Base-by-base conservation (phyloP, 495 filamentous ascomycete species). In the Daldinia vernicosa region DNA sequence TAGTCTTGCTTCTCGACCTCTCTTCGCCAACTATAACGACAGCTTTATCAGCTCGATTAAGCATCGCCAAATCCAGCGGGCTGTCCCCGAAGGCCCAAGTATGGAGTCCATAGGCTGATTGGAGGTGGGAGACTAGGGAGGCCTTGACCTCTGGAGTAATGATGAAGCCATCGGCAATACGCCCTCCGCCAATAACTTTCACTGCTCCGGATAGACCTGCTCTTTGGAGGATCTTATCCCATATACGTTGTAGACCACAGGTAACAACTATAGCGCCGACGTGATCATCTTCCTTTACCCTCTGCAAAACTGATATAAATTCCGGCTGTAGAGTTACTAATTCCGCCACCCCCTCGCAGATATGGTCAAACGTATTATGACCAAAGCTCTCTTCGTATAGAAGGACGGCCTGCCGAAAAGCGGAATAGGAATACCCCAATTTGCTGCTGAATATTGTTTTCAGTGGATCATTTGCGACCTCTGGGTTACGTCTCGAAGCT, bases 31-130 rank as follows among this genome's bases (percentile, higher is more conserved):
- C 87, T 1, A 91, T 84, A 15, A 91, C 79, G 33, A 90, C 71
- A 27, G 88, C 87, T 64, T 84, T 63, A 72, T 91, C 72, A 30
- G 89, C 88, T 51, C 78, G 70, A 4, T 28, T 59, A 24, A 91
- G 57, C 89, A 92, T 91, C 15, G 77, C 75, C 26, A 91, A 28
- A 74, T 91, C 89, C 32, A 90, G 62, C 0, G 82, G 81, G 72
- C 89, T 88, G 69, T 91, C 88, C 60, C 90, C 89, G 71, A 91
- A 89, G 0, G 88, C 89, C 76, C 83, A 87, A 24, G 89, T 84
- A 51, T 83, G 77, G 27, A 81, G 43, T 0, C 78, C 11, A 60
- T 84, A 67, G 9, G 8, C 7, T 5, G 74, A 32, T 60, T 75
- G 74, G 27, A 91, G 72, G 58, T 69, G 79, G 17, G 39, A 60